A percentile compares a stretch with the other conserved stretches of the same genome.
These are phyloP conservation scores for Withania somnifera DNA, from an alignment of 305 asterid species.

Conservation along the genomic window DNA sequence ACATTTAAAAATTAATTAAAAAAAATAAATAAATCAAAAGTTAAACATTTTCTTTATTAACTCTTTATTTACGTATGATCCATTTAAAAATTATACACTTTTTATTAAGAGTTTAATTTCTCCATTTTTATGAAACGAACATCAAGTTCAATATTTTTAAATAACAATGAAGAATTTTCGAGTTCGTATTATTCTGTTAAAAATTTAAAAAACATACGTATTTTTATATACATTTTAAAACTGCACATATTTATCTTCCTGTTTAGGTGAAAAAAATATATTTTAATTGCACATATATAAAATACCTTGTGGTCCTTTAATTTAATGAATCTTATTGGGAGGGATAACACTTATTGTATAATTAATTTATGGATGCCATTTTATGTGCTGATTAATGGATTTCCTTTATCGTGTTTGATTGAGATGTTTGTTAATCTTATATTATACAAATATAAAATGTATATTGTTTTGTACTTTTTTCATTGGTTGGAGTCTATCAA, in stretches of 20 bases:
- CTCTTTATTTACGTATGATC: no score
- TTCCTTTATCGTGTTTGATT: not conserved
- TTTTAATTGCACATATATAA: not conserved
- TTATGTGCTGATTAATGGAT: not conserved
- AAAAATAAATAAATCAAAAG: no score
- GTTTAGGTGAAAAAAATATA: no score
- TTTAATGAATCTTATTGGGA: not conserved
- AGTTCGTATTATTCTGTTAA: no score
- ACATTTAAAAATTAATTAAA: not conserved
- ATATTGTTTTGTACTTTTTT: not conserved
- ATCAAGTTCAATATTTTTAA: not conserved
- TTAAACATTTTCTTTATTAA: no score
- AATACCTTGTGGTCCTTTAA: not conserved
- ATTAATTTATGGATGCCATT: constrained; percentile 2
- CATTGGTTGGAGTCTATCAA: constrained; percentile 11
- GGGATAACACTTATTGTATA: not conserved
- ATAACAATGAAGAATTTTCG: no score
- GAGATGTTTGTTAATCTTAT: not conserved
- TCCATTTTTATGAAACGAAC: not conserved
- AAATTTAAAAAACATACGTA: no score
- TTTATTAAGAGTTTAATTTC: not conserved
- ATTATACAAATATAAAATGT: not conserved
- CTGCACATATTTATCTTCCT: no score
- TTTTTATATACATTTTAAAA: no score
- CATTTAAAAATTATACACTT: not conserved